Conservation (phyloP, 1,139 yeast species). For the Candida sp. region DNA sequence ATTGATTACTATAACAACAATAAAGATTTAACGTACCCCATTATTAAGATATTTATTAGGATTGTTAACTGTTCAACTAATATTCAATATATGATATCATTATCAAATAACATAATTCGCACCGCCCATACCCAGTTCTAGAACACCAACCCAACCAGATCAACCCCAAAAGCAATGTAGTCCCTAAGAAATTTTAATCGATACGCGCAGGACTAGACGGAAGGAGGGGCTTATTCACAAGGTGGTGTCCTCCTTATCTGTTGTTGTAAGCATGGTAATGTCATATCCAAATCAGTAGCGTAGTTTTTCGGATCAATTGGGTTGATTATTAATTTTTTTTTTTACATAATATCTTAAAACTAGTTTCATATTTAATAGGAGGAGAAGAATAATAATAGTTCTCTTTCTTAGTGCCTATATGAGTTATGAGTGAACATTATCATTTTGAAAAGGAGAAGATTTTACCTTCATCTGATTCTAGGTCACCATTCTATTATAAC, state of each 20-base stretch:
- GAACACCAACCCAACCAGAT: background rate
- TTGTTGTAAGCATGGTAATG: background rate
- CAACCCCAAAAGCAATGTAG: background rate
- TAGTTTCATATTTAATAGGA: background rate
- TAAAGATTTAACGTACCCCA: too few relatives aligned
- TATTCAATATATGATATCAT: background rate
- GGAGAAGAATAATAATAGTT: background rate
- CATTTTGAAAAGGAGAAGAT: constrained; percentile 27
- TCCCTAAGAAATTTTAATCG: background rate
- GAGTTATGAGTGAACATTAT: background rate
- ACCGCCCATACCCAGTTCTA: background rate
- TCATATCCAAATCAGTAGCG: background rate
- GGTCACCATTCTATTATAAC: constrained; percentile 39
- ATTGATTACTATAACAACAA: too few relatives aligned
- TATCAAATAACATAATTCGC: background rate
- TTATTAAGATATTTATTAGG: too few relatives aligned
- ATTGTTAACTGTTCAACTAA: too few relatives aligned
- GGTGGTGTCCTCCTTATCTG: background rate
- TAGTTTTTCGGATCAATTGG: background rate
- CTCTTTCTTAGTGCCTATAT: background rate
- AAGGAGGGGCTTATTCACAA: background rate
- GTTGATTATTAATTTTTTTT: background rate
- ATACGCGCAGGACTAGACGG: background rate
- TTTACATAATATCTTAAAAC: too few relatives aligned
- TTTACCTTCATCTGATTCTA: constrained; percentile 31